Base-by-base conservation (phyloP, 441 rosid species). In the Gossypium aridum region DNA sequence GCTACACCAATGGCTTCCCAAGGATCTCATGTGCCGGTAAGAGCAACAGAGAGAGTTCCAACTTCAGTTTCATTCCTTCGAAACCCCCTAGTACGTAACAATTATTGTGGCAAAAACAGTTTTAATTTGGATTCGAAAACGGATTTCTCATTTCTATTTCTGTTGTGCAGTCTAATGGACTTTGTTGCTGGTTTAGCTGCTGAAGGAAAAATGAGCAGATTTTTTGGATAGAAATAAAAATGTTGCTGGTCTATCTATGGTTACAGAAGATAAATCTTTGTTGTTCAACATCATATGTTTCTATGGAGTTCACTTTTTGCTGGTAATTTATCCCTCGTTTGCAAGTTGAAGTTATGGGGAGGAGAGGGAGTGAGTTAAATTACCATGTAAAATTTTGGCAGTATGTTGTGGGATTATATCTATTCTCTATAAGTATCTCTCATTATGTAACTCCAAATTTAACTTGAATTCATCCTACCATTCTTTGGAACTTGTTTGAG, bases 31-130 rank as follows among this genome's bases (percentile, higher is more conserved):
- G 39, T 81, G 71, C 79, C 90, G 45, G 78, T 78, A 53, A 81
- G 83, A 77, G 75, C 79, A n/a, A 67, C 74, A 0, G 80, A 78
- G 45, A 82, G 75, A 31, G 82, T 78, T 77, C 80, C 86, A 72
- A 85, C 84, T 77, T 79, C 97, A 8, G 88, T 85, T 70, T 89
- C 89, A 28, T 85, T 82, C 78, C 71, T 81, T 31, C 84, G 16
- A 86, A 79, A 78, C 87, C 87, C 5, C 68, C 87, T 75, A 66
- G 92, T 91, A 86, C 23, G 87, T 74, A 47, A 17, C 54, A 34
- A n/a, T 77, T 63, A 61, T 19, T 13, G 45, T 64, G 20, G 12
- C 55, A n/a, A 9, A 6, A 34, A 34, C 39, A 34, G 39, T 34
- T 34, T 6, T 34, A 34, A 34, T 34, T 34, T 6, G 8, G 39